Conservation (phyloP, 2,329 filamentous ascomycete species). For the Zymoseptoria pseudotritici region DNA sequence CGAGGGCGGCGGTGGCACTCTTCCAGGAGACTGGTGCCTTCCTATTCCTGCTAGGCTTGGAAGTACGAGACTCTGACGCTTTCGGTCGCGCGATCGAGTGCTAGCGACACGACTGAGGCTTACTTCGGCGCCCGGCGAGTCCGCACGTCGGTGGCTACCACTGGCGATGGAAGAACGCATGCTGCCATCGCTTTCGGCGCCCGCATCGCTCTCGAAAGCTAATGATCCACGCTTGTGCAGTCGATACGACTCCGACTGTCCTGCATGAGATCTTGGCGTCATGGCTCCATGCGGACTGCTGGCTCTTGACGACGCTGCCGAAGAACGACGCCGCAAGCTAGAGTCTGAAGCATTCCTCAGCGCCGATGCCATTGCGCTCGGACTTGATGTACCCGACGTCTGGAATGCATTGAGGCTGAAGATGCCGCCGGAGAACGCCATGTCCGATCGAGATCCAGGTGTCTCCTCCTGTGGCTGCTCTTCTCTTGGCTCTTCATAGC, state of each 20-base stretch:
- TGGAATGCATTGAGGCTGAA: conserved; percentile 14
- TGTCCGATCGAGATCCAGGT: conserved; percentile 25
- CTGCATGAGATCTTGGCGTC: conserved; percentile 76
- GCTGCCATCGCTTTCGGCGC: conserved; percentile 81
- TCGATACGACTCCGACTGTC: conserved; percentile 44
- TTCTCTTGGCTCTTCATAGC: conserved; percentile 18
- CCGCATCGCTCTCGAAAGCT: conserved; percentile 73
- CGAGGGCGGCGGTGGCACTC: conserved; percentile 59
- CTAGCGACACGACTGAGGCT: conserved; percentile 68
- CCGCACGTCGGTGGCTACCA: conserved; percentile 53
- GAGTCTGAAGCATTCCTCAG: conserved; percentile 49
- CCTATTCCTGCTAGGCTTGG: conserved; percentile 61
- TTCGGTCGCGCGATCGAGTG: conserved; percentile 60
- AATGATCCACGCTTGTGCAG: conserved; percentile 70
- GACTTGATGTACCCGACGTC: conserved; percentile 14
- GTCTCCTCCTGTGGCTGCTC: conserved; percentile 32
- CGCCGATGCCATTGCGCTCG: conserved; percentile 50
- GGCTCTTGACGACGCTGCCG: conserved; percentile 70
- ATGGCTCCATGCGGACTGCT: conserved; percentile 79
- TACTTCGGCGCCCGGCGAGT: conserved; percentile 86
- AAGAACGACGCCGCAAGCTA: conserved; percentile 47
- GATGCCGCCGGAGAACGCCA: conserved; percentile 6
- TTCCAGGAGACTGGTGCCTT: conserved; percentile 81
- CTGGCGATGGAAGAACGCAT: conserved; percentile 70
- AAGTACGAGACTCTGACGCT: conserved; percentile 79